Base-by-base conservation (phyloP, 2,329 filamentous ascomycete genomes). In the Xylariaceae sp. region DNA sequence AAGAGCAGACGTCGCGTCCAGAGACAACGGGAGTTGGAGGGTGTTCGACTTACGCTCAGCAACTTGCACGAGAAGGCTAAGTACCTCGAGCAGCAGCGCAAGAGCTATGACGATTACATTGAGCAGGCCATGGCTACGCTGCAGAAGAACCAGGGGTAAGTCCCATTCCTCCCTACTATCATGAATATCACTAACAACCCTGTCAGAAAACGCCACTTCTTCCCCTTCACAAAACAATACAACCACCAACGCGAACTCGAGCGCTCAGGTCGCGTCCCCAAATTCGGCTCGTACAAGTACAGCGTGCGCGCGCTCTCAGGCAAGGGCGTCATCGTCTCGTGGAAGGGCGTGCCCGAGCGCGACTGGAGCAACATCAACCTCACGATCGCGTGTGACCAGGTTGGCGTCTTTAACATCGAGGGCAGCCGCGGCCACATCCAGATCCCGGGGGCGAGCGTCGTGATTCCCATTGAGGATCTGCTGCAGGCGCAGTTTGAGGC, bases 51-150 rank as follows among this genome's bases (percentile, higher is more conserved):
- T 59, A 94, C 90, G 1, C 79, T 94, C 13, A 75, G 80, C 49
- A 90, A 92, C 65, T 77, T 95, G 62, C 87, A 90, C 74, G 86
- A 92, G 67, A 94, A 99, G 77, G 92, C 93, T 44, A 84, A 86
- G 65, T 99, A 95, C 75, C 83, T 99, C 8, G 94, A 99, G 72
- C 89, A 92, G 68, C 94, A 99, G 76, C 85, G 96, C 62, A 96
- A 96, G 80, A 94, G 88, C 65, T 99, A 99, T 77, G 96, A 99
- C 72, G 92, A 99, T 77, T 99, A 99, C 76, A 96, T 99, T 71
- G 95, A 99, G 77, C 92, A 96, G 74, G 93, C 94, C 53, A 97
- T 99, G 90, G 83, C 92, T 61, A 99, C 95, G 3, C 80, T 99
- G 60, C 94, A 97, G 74, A 96, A 90, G 76, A 96, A 97, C 75